Percentiles rank a stretch among this genome's conserved stretches.
phyloP scores from a whole-genome alignment of 208 protist genomes.

The Trypanosoma melophagium region DNA sequence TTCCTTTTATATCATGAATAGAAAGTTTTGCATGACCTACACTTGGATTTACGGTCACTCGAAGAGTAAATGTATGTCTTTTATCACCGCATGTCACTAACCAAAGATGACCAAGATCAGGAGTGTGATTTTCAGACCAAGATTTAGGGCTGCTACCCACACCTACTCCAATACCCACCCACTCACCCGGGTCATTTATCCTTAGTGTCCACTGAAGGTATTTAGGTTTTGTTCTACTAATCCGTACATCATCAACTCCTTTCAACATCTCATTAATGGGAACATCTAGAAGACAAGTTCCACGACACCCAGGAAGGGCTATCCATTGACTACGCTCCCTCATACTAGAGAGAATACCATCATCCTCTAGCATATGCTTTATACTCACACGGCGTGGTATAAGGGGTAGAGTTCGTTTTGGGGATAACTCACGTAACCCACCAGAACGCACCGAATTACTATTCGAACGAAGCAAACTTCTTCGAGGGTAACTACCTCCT shows the following conservation, averaged over 20 bases:
- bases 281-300: slow-evolving; percentile 73
- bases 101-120: slow-evolving; percentile 84
- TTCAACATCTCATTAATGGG: slow-evolving; percentile 58
- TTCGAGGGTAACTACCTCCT: no score
- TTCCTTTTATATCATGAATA: slow-evolving; percentile 67
- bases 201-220: slow-evolving; percentile 65
- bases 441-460: no score
- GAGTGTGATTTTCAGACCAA: slow-evolving; percentile 48
- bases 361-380: no score
- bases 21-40: slow-evolving; percentile 72
- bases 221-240: slow-evolving; percentile 11
- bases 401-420: no score
- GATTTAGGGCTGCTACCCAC: slow-evolving; percentile 65
- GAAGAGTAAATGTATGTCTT: slow-evolving; percentile 44
- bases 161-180: slow-evolving; percentile 85
- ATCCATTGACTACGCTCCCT: slow-evolving; percentile 10
- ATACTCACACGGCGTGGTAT: no score
- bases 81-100: slow-evolving; percentile 50
- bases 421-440: no score
- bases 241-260: slow-evolving; percentile 25
- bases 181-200: slow-evolving; percentile 78
- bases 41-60: slow-evolving; percentile 49
- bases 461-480: no score
- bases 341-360: no score
- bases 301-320: slow-evolving; percentile 61